These are phyloP conservation scores for Psilocybe sp. DNA, from an alignment of 768 basidiomycete genomes.

Conservation along the genomic window DNA sequence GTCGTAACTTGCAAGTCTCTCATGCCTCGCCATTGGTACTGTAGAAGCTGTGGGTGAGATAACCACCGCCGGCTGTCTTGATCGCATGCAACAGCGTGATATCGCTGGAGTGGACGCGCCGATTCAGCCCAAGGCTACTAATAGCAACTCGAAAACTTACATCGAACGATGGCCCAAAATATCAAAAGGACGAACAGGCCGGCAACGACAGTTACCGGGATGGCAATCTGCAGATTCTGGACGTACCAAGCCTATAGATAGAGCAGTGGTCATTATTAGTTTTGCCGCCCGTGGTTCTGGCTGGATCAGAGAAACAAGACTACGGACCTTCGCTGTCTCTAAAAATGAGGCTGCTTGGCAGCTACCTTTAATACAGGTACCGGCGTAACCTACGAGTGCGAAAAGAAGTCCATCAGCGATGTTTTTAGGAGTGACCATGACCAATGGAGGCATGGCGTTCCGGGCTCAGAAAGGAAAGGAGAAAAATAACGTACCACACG, in stretches of 20 bases:
- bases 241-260: conserved; percentile 63
- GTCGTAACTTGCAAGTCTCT: conserved; percentile 22
- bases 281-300: conserved; percentile 1
- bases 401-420: conserved; percentile 5
- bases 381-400: conserved; percentile 57
- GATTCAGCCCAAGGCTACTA: conserved; percentile 18
- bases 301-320: conserved; percentile 3
- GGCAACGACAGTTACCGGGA: conserved; percentile 74
- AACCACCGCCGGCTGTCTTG: conserved; percentile 10
- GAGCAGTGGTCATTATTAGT: conserved; percentile 7
- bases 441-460: background rate
- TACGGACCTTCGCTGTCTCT: conserved; percentile 56
- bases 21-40: conserved; percentile 18
- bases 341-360: conserved; percentile 61
- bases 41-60: conserved; percentile 11
- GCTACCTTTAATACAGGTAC: conserved; percentile 57
- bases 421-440: conserved; percentile 1
- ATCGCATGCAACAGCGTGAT: conserved; percentile 30
- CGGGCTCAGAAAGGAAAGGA: background rate
- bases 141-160: conserved; percentile 27
- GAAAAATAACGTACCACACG: conserved; percentile 58
- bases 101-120: conserved; percentile 11
- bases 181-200: conserved; percentile 60
- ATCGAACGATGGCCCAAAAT: conserved; percentile 45
- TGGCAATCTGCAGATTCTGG: conserved; percentile 74